Conservation (phyloP, 1,284 basidiomycete species). For the Xanthoconium separans region DNA sequence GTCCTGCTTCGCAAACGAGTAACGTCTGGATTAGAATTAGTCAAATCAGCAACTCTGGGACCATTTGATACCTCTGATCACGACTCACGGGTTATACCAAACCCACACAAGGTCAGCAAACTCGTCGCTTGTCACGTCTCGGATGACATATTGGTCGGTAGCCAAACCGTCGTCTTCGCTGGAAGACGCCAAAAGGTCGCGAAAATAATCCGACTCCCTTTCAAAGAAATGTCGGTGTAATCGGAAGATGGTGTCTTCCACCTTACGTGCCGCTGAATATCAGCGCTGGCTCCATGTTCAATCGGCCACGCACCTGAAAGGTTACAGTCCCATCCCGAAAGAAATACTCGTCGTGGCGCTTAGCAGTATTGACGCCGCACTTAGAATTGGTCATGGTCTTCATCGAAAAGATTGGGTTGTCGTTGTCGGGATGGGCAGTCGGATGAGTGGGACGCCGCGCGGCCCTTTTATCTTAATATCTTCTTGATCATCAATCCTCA, state of each 20-base stretch:
- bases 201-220: conserved; percentile 56
- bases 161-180: conserved; percentile 28
- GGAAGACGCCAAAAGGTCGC: conserved; percentile 34
- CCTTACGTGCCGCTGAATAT: conserved; percentile 34
- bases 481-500: not conserved
- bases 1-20: conserved; percentile 19
- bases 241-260: conserved; percentile 50
- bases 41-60: not conserved
- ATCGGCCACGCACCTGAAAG: conserved; percentile 18
- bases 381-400: conserved; percentile 2
- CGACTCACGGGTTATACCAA: conserved; percentile 63
- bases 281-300: not conserved
- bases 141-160: conserved; percentile 33
- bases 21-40: conserved; percentile 8
- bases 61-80: not conserved
- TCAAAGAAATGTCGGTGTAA: conserved; percentile 67
- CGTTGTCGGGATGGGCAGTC: not conserved
- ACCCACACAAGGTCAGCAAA: conserved; percentile 67
- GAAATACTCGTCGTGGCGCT: conserved; percentile 14
- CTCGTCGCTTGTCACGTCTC: conserved; percentile 42
- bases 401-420: not conserved
- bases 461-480: conserved; percentile 15
- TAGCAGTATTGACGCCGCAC: not conserved
- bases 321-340: conserved; percentile 20
- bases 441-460: not conserved